A percentile compares a stretch with the other conserved stretches of the same genome.
phyloP scores from a whole-genome alignment of 2,329 filamentous ascomycete genomes.

The Ceratocystis smalleyi region DNA sequence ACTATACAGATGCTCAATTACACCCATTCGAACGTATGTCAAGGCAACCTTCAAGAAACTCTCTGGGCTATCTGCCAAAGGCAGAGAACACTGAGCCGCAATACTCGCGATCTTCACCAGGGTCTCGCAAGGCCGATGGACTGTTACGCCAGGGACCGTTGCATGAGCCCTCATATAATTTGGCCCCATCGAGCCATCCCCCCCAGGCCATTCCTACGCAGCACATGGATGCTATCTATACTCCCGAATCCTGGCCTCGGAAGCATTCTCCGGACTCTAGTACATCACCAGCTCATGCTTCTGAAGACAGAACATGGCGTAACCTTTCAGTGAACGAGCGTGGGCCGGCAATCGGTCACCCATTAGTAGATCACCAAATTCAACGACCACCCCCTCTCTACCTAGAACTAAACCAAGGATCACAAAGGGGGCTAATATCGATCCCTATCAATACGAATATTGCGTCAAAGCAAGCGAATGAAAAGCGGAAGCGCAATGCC shows the following conservation, averaged over 20 bases:
- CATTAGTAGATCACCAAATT: neutral
- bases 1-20: neutral
- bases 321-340: neutral
- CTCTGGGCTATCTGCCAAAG: neutral
- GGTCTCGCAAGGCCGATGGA: neutral
- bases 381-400: neutral
- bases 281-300: neutral
- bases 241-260: neutral
- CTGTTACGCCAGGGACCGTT: neutral
- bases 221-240: neutral
- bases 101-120: neutral
- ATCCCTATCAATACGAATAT: constrained; percentile 15
- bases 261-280: neutral
- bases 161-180: neutral
- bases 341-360: neutral
- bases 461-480: constrained; percentile 66
- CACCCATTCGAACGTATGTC: neutral
- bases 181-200: neutral
- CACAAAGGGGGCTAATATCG: neutral
- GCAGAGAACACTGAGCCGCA: neutral
- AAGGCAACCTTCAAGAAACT: neutral
- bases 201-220: neutral
- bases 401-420: neutral
- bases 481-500: constrained; percentile 73
- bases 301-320: neutral